Conservation (phyloP, 106 monocot genomes). For the Xerophyta viscosa region DNA sequence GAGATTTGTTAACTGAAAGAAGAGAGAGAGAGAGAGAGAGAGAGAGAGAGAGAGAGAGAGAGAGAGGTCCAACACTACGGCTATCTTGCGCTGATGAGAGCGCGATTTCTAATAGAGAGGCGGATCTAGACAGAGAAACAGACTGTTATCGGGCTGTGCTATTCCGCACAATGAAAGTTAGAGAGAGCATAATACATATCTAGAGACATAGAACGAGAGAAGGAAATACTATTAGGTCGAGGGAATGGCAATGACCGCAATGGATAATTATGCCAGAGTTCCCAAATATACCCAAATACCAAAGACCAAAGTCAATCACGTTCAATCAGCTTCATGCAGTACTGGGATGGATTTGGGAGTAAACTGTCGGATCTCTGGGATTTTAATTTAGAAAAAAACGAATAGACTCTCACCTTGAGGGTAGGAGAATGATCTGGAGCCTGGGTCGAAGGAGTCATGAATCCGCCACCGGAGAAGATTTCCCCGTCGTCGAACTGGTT, state of each 20-base stretch:
- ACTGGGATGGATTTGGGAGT: no score
- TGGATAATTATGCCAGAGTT: no score
- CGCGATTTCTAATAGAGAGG: background rate
- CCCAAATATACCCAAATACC: no score
- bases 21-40: slow-evolving; percentile 5
- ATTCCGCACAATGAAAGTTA: background rate
- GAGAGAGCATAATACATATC: background rate
- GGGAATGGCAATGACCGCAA: no score
- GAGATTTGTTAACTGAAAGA: slow-evolving; percentile 18
- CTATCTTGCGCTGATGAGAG: background rate
- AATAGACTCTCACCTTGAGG: no score
- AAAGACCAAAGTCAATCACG: no score
- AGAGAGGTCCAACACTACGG: background rate
- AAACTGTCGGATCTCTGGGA: no score
- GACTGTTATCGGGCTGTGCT: background rate
- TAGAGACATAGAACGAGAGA: background rate
- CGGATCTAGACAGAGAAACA: background rate
- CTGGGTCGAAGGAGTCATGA: background rate
- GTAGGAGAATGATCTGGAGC: no score
- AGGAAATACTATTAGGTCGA: no score
- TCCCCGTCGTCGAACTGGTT: background rate
- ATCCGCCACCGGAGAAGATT: background rate
- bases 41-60: slow-evolving; percentile 13
- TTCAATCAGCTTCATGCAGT: no score
- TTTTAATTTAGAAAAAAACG: background rate